Conservation (phyloP, 345 rosid genomes). For the Conringia planisiliqua region DNA sequence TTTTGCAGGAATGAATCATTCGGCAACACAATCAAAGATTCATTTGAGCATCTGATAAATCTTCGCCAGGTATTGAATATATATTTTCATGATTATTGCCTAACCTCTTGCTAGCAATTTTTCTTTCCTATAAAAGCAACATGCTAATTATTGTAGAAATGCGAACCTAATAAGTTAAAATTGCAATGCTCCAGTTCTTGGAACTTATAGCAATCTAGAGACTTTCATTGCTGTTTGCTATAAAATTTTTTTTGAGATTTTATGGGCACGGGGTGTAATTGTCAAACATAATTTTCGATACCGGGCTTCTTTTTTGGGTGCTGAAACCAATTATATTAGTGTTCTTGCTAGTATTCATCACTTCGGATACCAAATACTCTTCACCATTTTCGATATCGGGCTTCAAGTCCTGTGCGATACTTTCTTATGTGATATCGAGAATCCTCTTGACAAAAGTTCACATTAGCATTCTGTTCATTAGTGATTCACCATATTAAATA, state of each 20-base stretch:
- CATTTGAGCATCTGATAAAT: constrained; percentile 93
- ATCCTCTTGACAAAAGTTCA: background rate
- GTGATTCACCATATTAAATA: background rate
- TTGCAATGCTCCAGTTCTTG: background rate
- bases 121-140: background rate
- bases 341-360: constrained; percentile 2
- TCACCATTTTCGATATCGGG: background rate
- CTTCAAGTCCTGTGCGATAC: background rate
- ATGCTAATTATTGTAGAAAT: background rate
- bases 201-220: background rate
- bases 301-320: background rate
- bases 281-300: background rate
- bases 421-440: background rate
- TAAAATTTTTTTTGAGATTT: background rate
- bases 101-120: background rate
- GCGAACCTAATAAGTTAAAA: background rate
- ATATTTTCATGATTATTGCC: background rate
- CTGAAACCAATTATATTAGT: background rate
- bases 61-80: constrained; percentile 74
- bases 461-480: constrained; percentile 3
- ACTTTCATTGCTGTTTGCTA: background rate
- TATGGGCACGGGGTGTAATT: background rate
- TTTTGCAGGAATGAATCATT: constrained; percentile 85
- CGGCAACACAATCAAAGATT: constrained; percentile 85
- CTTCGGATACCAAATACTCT: background rate